Percentiles rank a stretch among this genome's conserved stretches.
phyloP scores from a whole-genome alignment of 2,329 filamentous ascomycete species.

The Trichoderma hamatum region DNA sequence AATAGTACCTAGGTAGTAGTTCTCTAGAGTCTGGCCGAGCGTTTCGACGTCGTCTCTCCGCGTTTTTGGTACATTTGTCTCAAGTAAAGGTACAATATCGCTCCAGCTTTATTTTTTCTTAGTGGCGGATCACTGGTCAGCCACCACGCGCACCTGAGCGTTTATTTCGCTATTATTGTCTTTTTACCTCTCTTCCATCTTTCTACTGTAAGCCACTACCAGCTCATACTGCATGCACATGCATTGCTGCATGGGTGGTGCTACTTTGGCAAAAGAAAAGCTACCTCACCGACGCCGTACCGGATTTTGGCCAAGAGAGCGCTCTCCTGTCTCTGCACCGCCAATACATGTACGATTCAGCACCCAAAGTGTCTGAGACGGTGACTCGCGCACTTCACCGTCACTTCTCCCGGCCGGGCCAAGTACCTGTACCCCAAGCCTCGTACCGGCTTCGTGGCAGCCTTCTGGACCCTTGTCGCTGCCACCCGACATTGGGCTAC shows the following conservation, averaged over 20 bases:
- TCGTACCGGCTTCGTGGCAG: conserved; percentile 1
- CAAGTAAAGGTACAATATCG: neutral
- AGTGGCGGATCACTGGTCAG: neutral
- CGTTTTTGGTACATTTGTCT: neutral
- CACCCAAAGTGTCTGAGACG: neutral
- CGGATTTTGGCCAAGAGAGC: neutral
- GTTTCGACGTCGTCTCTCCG: conserved; percentile 16
- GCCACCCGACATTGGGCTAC: conserved; percentile 9
- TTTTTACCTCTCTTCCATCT: neutral
- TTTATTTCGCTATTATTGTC: neutral
- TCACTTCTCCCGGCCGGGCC: neutral
- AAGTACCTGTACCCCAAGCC: conserved; percentile 5
- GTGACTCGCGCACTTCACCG: neutral
- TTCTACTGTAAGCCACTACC: neutral
- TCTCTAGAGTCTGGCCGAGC: neutral
- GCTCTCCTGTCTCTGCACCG: neutral
- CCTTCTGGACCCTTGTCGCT: conserved; percentile 4
- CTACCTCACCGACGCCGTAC: neutral
- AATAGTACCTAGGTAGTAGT: neutral
- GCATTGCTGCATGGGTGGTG: neutral
- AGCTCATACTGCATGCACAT: neutral
- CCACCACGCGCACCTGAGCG: neutral
- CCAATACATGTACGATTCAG: neutral
- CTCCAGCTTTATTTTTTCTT: neutral
- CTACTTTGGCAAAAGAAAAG: neutral